Percentiles rank a stretch among this genome's conserved stretches.
phyloP scores from a whole-genome alignment of 495 filamentous ascomycete species.

The Hyaloscypha bicolor region DNA sequence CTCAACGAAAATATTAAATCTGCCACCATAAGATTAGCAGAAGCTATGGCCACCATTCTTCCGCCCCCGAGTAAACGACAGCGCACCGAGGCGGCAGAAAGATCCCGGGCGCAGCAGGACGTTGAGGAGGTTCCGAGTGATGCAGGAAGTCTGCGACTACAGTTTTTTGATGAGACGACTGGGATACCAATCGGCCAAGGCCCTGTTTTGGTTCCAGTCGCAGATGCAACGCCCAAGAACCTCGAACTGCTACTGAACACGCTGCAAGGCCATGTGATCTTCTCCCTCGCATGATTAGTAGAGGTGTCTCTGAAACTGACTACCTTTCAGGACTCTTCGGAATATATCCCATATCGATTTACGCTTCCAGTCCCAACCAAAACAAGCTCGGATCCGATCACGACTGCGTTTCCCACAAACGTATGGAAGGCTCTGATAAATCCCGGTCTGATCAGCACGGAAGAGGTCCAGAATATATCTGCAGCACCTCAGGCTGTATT shows the following conservation, averaged over 20 bases:
- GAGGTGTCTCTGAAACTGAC: conserved; percentile 41
- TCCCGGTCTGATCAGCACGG: conserved; percentile 65
- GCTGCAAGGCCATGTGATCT: conserved; percentile 66
- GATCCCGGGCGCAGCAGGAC: conserved; percentile 74
- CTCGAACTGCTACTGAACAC: conserved; percentile 90
- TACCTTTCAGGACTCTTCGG: conserved; percentile 33
- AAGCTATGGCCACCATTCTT: conserved; percentile 78
- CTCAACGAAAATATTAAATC: not conserved
- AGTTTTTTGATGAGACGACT: conserved; percentile 85
- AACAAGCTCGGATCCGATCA: conserved; percentile 24
- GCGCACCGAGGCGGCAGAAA: conserved; percentile 72
- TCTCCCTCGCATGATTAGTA: conserved; percentile 32
- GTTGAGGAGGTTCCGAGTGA: conserved; percentile 68
- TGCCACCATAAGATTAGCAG: not conserved
- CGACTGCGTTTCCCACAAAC: conserved; percentile 58
- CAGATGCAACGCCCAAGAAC: conserved; percentile 86
- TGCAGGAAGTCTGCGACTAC: conserved; percentile 78
- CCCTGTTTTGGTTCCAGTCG: conserved; percentile 79
- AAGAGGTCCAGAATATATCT: conserved; percentile 64
- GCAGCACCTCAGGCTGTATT: conserved; percentile 94
- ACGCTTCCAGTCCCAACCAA: conserved; percentile 33
- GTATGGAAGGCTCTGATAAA: conserved; percentile 72
- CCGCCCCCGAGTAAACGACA: conserved; percentile 94
- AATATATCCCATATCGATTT: conserved; percentile 35
- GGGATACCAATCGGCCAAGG: conserved; percentile 60